Percentiles rank a stretch among this genome's conserved stretches.
phyloP scores from a whole-genome alignment of 1,284 basidiomycete species.

The Acaromyces ingoldii region DNA sequence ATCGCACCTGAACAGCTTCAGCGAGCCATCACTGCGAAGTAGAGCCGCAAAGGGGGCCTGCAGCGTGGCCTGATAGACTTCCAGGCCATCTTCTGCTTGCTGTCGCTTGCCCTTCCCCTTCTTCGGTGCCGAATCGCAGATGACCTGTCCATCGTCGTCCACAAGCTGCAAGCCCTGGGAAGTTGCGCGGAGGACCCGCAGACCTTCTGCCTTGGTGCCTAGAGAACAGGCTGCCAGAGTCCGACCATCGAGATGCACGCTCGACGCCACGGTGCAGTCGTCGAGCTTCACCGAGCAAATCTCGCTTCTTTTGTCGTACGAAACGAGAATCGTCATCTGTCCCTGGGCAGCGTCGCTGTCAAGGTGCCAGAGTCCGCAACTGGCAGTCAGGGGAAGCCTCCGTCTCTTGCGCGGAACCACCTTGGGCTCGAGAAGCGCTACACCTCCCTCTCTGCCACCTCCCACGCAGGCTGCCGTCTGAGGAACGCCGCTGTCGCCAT shows the following conservation, averaged over 20 bases:
- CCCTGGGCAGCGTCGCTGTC: neutral
- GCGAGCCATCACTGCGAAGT: conserved; percentile 3
- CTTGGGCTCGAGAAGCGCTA: conserved; percentile 6
- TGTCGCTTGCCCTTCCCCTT: neutral
- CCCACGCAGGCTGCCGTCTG: conserved; percentile 7
- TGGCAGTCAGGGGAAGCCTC: conserved; percentile 6
- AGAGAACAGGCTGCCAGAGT: neutral
- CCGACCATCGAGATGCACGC: neutral
- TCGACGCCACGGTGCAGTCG: neutral
- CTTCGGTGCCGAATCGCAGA: neutral
- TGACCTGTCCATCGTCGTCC: neutral
- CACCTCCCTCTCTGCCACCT: conserved; percentile 1
- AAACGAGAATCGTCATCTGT: neutral
- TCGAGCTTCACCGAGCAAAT: neutral
- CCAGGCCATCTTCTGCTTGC: neutral
- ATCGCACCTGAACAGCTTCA: neutral
- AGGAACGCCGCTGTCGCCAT: neutral
- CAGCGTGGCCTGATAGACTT: neutral
- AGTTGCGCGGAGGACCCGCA: neutral
- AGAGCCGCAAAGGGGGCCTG: neutral
- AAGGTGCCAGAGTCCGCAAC: conserved; percentile 9
- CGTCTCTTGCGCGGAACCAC: conserved; percentile 6
- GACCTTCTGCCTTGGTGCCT: neutral
- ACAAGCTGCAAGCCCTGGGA: neutral
- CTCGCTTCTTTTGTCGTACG: neutral